Conservation (phyloP, 768 basidiomycete genomes). For the Amanita subjunquillea region DNA sequence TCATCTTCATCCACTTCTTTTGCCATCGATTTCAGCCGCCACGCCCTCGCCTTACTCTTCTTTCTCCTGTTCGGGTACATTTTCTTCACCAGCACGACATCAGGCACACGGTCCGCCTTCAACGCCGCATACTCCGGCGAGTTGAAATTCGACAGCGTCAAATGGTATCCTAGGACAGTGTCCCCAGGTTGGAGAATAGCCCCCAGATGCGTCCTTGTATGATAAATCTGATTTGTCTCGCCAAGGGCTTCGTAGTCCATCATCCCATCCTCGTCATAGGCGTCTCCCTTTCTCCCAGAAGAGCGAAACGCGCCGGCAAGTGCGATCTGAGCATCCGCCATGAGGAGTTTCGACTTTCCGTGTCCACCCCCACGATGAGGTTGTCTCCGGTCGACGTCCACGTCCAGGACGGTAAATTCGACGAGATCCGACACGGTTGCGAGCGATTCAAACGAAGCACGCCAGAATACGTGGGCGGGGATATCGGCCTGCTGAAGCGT, state of each 20-base stretch:
- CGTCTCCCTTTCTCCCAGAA: slow-evolving; percentile 12
- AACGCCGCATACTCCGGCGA: slow-evolving; percentile 73
- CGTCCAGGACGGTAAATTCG: slow-evolving; percentile 91
- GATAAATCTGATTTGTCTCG: slow-evolving; percentile 69
- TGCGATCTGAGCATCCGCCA: slow-evolving; percentile 80
- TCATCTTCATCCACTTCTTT: slow-evolving; percentile 86
- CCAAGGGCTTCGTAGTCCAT: slow-evolving; percentile 57
- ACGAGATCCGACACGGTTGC: slow-evolving; percentile 78
- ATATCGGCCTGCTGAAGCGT: slow-evolving; percentile 83
- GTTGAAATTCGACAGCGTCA: slow-evolving; percentile 89
- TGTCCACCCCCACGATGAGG: slow-evolving; percentile 11
- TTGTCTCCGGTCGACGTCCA: slow-evolving; percentile 59
- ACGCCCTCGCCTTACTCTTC: slow-evolving; percentile 76
- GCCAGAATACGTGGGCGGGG: slow-evolving; percentile 75
- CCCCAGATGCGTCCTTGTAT: slow-evolving; percentile 95
- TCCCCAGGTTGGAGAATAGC: slow-evolving; percentile 89
- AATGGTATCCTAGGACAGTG: slow-evolving; percentile 82
- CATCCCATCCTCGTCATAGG: slow-evolving; percentile 36
- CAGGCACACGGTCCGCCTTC: slow-evolving; percentile 61
- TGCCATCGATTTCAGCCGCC: slow-evolving; percentile 88
- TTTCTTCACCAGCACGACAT: slow-evolving; percentile 91
- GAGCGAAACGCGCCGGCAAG: slow-evolving; percentile 73
- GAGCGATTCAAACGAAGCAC: slow-evolving; percentile 79
- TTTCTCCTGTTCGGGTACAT: slow-evolving; percentile 89
- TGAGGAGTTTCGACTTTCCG: slow-evolving; percentile 63